phyloP scores from a whole-genome alignment of 2,329 filamentous ascomycete genomes.

The Hypoxylon sp. region DNA sequence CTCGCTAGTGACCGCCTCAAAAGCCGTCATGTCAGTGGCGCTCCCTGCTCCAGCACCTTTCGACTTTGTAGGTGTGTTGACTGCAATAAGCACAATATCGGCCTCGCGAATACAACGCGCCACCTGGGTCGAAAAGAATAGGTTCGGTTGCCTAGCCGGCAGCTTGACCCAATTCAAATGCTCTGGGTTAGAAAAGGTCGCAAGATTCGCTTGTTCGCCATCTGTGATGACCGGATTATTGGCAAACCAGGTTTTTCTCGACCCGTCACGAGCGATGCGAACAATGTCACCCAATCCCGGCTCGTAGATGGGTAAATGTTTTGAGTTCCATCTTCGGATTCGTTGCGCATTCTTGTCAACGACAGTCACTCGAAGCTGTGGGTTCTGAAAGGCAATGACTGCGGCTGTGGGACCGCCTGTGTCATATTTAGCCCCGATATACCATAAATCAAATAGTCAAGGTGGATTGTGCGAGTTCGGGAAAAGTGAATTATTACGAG shows the following conservation, averaged over 20 bases:
- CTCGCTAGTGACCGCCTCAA: conserved; percentile 77
- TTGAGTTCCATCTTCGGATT: conserved; percentile 81
- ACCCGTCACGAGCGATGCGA: conserved; percentile 73
- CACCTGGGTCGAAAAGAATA: conserved; percentile 81
- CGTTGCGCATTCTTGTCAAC: conserved; percentile 77
- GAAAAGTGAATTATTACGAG: neutral
- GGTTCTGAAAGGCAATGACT: conserved; percentile 81
- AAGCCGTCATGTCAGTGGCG: conserved; percentile 79
- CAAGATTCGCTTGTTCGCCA: neutral
- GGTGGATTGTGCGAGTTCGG: neutral
- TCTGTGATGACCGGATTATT: conserved; percentile 55
- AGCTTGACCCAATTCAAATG: conserved; percentile 51
- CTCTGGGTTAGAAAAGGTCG: neutral
- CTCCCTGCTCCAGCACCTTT: conserved; percentile 78
- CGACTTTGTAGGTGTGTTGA: conserved; percentile 85
- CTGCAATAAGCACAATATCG: conserved; percentile 81
- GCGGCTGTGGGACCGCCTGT: conserved; percentile 80
- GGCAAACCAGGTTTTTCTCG: conserved; percentile 60
- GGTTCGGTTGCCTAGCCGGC: conserved; percentile 70
- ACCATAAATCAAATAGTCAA: neutral
- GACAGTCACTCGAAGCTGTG: conserved; percentile 79
- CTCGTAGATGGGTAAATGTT: conserved; percentile 82
- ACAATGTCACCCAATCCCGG: conserved; percentile 79
- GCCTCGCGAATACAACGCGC: conserved; percentile 74
- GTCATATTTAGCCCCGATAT: conserved; percentile 12